Conservation (phyloP, 495 filamentous ascomycete species). For the Lophium mytilinum region DNA sequence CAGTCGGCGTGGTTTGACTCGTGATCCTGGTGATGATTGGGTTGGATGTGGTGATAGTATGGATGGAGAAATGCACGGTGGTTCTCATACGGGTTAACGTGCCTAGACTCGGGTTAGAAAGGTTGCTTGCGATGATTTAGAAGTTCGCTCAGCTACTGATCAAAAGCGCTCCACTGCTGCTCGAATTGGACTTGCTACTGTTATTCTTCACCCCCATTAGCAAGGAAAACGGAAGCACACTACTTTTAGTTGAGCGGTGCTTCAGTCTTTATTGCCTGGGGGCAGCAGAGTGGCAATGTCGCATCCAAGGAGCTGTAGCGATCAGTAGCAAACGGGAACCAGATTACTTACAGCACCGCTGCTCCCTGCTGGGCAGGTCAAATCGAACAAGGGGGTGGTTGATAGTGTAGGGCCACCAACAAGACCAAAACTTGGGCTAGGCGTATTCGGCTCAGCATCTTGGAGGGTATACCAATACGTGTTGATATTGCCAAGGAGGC, state of each 20-base stretch:
- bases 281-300: too few species aligned
- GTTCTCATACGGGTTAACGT: neutral
- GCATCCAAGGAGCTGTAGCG: too few species aligned
- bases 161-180: neutral
- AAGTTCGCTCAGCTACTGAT: too few species aligned
- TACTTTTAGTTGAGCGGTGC: too few species aligned
- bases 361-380: conserved; percentile 14
- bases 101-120: neutral
- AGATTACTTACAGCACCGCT: neutral
- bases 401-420: neutral
- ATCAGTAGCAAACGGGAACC: neutral
- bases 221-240: neutral
- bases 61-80: neutral
- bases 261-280: too few species aligned
- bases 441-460: conserved; percentile 13
- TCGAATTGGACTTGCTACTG: neutral
- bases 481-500: neutral
- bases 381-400: neutral
- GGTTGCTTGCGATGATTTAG: neutral
- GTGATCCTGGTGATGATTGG: neutral
- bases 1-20: conserved; percentile 16
- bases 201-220: neutral
- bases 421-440: conserved; percentile 9
- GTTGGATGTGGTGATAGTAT: neutral
- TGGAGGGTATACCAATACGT: conserved; percentile 4